Evolutionary conservation across 441 rosid genomes (phyloP).

Genomic region (Viola pubescens): DNA sequence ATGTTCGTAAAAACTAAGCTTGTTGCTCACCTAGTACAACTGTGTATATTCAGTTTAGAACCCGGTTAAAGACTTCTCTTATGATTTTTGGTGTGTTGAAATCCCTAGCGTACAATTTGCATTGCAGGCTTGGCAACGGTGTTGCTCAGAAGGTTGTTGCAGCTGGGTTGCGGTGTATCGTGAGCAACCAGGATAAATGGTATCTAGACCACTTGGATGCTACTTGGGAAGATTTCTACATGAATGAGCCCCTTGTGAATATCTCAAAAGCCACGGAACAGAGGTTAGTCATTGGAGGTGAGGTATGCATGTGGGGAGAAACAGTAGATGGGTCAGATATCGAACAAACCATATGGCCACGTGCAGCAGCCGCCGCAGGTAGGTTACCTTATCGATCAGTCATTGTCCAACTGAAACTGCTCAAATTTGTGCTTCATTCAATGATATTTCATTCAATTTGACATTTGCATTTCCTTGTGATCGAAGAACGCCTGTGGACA

Average conservation of each 20-base stretch:
- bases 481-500: conserved; percentile 67
- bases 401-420: neutral
- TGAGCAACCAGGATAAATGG: conserved; percentile 80
- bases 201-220: conserved; percentile 57
- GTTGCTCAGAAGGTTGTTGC: conserved; percentile 49
- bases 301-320: conserved; percentile 87
- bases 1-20: no score
- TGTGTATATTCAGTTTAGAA: no score
- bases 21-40: no score
- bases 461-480: neutral
- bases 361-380: conserved; percentile 79
- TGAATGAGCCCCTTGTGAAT: conserved; percentile 48
- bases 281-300: conserved; percentile 63
- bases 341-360: conserved; percentile 75
- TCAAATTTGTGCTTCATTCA: neutral
- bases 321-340: conserved; percentile 54
- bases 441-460: neutral
- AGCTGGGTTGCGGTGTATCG: conserved; percentile 60
- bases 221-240: conserved; percentile 48
- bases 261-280: conserved; percentile 38
- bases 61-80: no score
- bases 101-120: conserved; percentile 8
- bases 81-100: no score
- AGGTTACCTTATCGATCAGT: conserved; percentile 2
- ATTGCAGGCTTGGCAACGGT: conserved; percentile 54